Percentiles rank a stretch among this genome's conserved stretches.
phyloP scores from a whole-genome alignment of 345 rosid species.

The Populus pruinosa region DNA sequence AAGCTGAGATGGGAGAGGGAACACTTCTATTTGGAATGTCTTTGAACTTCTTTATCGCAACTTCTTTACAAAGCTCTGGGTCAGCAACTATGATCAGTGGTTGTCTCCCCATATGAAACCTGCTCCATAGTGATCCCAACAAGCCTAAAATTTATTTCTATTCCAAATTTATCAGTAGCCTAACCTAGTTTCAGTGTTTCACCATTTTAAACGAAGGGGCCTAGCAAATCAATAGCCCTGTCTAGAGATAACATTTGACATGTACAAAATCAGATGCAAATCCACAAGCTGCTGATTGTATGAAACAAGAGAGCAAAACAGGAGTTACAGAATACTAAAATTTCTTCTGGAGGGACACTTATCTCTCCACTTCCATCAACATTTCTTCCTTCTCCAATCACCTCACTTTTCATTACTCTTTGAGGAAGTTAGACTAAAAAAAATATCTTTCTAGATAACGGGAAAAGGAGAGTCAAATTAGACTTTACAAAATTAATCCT shows the following conservation, averaged over 20 bases:
- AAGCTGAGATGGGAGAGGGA: slow-evolving; percentile 88
- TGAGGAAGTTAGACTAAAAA: neutral
- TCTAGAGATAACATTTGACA: neutral
- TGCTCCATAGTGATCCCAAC: slow-evolving; percentile 21
- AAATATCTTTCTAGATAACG: neutral
- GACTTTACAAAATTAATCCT: neutral
- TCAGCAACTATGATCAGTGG: slow-evolving; percentile 81
- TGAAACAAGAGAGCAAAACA: neutral
- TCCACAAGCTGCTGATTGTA: neutral
- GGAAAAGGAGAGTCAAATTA: too few species aligned
- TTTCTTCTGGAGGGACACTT: neutral
- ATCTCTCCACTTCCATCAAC: neutral
- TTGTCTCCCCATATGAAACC: slow-evolving; percentile 99
- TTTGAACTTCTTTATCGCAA: slow-evolving; percentile 87
- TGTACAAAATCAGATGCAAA: neutral
- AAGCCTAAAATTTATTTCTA: neutral
- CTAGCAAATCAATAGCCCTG: neutral
- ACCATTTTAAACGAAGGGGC: neutral
- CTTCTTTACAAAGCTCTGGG: slow-evolving; percentile 82
- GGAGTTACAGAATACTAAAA: neutral
- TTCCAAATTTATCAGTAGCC: neutral
- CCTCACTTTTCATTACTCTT: neutral
- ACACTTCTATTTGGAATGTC: slow-evolving; percentile 81
- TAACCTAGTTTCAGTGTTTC: neutral
- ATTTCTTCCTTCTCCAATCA: neutral